These are phyloP conservation scores for Xylariaceae sp. DNA, from an alignment of 2,329 filamentous ascomycete species.

Conservation along the genomic window DNA sequence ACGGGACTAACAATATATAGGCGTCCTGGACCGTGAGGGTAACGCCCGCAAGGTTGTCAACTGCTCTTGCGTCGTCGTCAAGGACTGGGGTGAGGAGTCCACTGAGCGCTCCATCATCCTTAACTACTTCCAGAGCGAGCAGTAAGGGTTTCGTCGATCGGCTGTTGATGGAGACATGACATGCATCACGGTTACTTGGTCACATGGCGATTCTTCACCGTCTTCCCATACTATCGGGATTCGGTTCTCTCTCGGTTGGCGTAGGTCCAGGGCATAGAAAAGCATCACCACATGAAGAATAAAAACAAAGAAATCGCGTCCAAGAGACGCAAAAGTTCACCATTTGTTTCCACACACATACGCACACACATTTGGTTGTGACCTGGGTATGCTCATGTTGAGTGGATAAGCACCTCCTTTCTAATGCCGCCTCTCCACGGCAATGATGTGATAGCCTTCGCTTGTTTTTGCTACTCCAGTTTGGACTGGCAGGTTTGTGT, in stretches of 20 bases:
- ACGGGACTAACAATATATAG: slow-evolving; percentile 45
- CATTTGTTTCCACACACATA: too few species aligned
- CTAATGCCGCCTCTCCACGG: slow-evolving; percentile 50
- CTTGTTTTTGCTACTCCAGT: slow-evolving; percentile 64
- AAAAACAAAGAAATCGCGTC: slow-evolving; percentile 31
- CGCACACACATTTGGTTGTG: not conserved
- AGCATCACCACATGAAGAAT: slow-evolving; percentile 32
- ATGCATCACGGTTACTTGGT: too few species aligned
- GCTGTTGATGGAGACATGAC: slow-evolving; percentile 17
- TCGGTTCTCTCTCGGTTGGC: slow-evolving; percentile 43
- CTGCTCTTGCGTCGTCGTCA: slow-evolving; percentile 99
- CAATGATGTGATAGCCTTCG: slow-evolving; percentile 75
- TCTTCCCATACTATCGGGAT: slow-evolving; percentile 25
- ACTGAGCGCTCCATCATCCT: slow-evolving; percentile 98
- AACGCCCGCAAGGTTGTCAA: slow-evolving; percentile 99
- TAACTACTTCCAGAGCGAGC: slow-evolving; percentile 99
- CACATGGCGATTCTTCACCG: slow-evolving; percentile 16
- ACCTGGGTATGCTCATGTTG: not conserved
- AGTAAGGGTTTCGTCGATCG: slow-evolving; percentile 43
- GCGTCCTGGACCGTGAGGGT: slow-evolving; percentile 97
- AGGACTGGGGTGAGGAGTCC: slow-evolving; percentile 99
- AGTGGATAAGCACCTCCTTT: not conserved
- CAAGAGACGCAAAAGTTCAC: not conserved
- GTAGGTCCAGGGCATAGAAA: slow-evolving; percentile 32
- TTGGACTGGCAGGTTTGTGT: slow-evolving; percentile 20